Conservation (phyloP, 371 early-diverging fungal species). For the Paraphysoderma sedebokerense region DNA sequence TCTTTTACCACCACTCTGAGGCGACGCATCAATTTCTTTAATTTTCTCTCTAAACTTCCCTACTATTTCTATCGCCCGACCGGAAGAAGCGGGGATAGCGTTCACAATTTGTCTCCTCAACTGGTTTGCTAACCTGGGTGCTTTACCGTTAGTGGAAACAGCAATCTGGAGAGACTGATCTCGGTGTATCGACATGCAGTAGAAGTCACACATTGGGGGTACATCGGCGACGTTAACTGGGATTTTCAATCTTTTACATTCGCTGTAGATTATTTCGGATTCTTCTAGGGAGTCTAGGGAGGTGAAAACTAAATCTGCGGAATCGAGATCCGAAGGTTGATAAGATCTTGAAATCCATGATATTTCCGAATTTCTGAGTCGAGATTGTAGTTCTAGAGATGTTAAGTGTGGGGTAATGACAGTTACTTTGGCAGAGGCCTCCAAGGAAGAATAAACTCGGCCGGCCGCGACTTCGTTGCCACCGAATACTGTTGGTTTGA, state of each 20-base stretch:
- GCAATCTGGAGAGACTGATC: slow-evolving; percentile 73
- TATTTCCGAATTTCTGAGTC: too few species aligned
- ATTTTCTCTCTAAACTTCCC: slow-evolving; percentile 47
- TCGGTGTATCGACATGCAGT: slow-evolving; percentile 70
- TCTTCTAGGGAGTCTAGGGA: too few species aligned
- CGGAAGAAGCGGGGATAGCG: slow-evolving; percentile 42
- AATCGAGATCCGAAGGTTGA: too few species aligned
- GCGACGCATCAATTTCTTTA: slow-evolving; percentile 43
- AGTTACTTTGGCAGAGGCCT: too few species aligned
- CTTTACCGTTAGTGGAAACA: slow-evolving; percentile 77
- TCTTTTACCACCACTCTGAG: slow-evolving; percentile 40
- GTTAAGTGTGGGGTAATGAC: too few species aligned
- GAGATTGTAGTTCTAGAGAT: too few species aligned
- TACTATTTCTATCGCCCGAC: slow-evolving; percentile 49
- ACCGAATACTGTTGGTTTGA: too few species aligned
- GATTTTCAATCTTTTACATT: too few species aligned
- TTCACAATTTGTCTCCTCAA: slow-evolving; percentile 45
- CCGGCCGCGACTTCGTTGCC: too few species aligned
- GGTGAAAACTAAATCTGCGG: too few species aligned
- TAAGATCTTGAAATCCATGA: too few species aligned
- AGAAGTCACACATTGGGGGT: slow-evolving; percentile 77
- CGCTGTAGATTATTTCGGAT: background rate
- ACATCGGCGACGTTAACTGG: slow-evolving; percentile 88
- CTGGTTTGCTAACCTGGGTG: slow-evolving; percentile 67
- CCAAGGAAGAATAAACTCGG: too few species aligned